These are phyloP conservation scores for Hypsizygus marmoreus DNA, from an alignment of 768 basidiomycete species.

Conservation along the genomic window DNA sequence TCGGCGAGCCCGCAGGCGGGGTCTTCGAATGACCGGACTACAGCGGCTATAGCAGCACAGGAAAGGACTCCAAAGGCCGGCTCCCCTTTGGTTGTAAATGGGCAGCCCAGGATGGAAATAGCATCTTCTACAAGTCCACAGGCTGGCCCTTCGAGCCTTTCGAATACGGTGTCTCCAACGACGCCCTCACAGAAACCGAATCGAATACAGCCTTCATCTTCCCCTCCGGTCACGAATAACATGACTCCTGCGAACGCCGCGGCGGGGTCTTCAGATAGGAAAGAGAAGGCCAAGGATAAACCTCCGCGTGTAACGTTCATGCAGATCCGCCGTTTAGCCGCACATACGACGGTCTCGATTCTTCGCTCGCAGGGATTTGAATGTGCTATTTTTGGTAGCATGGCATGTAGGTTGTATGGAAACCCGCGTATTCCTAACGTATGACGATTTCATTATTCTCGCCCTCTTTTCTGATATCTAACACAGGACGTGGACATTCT, in stretches of 20 bases:
- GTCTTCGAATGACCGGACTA: too few relatives aligned
- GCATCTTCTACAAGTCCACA: too few relatives aligned
- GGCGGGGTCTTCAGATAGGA: not conserved
- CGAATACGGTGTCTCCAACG: too few relatives aligned
- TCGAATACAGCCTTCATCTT: not conserved
- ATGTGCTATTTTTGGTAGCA: constrained; percentile 19
- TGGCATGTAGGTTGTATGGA: constrained; percentile 20
- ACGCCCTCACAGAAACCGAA: too few relatives aligned
- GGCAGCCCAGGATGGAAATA: too few relatives aligned
- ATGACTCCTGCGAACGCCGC: not conserved
- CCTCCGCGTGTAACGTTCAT: constrained; percentile 4
- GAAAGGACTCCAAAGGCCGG: too few relatives aligned
- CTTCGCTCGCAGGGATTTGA: constrained; percentile 4
- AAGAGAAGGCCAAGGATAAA: not conserved
- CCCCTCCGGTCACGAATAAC: not conserved
- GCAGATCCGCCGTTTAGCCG: constrained; percentile 1
- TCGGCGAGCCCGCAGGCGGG: too few relatives aligned
- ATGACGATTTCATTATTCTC: not conserved
- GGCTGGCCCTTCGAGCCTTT: too few relatives aligned
- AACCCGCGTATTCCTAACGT: constrained; percentile 18
- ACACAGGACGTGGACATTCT: constrained; percentile 20
- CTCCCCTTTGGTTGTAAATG: too few relatives aligned
- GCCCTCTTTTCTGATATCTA: not conserved
- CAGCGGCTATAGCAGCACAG: too few relatives aligned
- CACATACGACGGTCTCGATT: not conserved